These are phyloP conservation scores for Meira miltonrushii DNA, from an alignment of 1,284 basidiomycete species.

Conservation along the genomic window DNA sequence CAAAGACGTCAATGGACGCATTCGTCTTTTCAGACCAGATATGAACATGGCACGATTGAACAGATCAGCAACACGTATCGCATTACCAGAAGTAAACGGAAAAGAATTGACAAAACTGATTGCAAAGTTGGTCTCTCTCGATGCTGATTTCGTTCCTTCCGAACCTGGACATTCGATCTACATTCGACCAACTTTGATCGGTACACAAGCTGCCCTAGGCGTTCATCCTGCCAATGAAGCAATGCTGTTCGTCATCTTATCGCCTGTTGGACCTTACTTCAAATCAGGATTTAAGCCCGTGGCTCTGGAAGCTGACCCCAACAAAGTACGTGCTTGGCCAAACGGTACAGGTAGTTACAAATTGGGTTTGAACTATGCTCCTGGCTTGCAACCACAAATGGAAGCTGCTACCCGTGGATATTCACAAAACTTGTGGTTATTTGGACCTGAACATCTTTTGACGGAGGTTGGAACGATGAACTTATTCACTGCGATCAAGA, in stretches of 20 bases:
- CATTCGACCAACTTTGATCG: conserved; percentile 77
- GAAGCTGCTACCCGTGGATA: conserved; percentile 79
- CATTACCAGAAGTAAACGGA: conserved; percentile 70
- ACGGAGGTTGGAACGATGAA: conserved; percentile 80
- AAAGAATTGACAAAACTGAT: conserved; percentile 75
- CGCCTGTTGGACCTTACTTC: conserved; percentile 80
- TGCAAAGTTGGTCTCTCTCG: conserved; percentile 78
- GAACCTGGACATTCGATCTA: conserved; percentile 87
- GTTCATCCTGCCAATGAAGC: conserved; percentile 82
- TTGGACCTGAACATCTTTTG: conserved; percentile 55
- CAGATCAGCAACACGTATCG: conserved; percentile 63
- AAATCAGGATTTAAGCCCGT: conserved; percentile 93
- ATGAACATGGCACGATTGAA: conserved; percentile 86
- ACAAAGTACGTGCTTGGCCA: conserved; percentile 62
- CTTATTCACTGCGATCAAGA: conserved; percentile 78
- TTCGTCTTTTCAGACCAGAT: conserved; percentile 89
- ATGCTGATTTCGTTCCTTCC: conserved; percentile 87
- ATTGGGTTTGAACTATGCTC: conserved; percentile 51
- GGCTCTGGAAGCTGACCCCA: conserved; percentile 81
- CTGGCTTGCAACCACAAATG: conserved; percentile 63
- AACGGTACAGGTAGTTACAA: conserved; percentile 49
- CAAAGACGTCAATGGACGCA: conserved; percentile 68
- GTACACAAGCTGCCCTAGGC: conserved; percentile 80
- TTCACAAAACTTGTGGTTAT: conserved; percentile 90
- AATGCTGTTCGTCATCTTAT: conserved; percentile 82